Percentiles rank a stretch among this genome's conserved stretches.
Evolutionary conservation across 2,329 filamentous ascomycete species (phyloP).

Genomic region (Pseudocercospora eumusae): DNA sequence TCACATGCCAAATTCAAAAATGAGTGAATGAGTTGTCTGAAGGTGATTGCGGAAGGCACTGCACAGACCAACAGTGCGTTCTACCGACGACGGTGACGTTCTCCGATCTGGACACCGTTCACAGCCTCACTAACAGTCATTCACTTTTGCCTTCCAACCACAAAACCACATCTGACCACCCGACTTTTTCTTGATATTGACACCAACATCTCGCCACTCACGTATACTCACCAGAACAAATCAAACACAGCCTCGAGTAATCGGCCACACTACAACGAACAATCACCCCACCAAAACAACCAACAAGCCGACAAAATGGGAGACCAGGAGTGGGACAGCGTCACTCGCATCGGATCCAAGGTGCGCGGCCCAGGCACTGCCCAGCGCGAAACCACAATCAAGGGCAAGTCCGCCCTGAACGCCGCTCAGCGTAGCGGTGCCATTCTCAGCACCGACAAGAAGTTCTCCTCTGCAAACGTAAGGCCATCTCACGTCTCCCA

Average conservation of each 20-base stretch:
- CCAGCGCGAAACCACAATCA: slow-evolving; percentile 82
- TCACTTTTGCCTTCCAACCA: slow-evolving; percentile 4
- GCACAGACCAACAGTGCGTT: neutral
- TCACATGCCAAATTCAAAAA: neutral
- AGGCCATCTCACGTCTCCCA: slow-evolving; percentile 41
- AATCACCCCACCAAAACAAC: slow-evolving; percentile 11
- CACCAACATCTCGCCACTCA: neutral
- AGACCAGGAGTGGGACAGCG: slow-evolving; percentile 73
- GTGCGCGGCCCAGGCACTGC: slow-evolving; percentile 65
- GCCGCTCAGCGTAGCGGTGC: slow-evolving; percentile 80
- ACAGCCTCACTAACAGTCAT: neutral
- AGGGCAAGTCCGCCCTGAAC: slow-evolving; percentile 81
- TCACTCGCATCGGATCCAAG: slow-evolving; percentile 93
- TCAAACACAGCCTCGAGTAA: neutral
- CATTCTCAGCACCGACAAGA: slow-evolving; percentile 88
- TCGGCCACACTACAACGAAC: neutral
- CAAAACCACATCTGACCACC: neutral
- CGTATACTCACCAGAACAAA: neutral
- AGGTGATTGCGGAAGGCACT: neutral
- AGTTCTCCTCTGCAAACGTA: slow-evolving; percentile 79
- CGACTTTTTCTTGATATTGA: neutral
- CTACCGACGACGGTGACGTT: neutral
- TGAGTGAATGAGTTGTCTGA: neutral
- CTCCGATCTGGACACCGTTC: neutral
- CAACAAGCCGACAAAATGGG: slow-evolving; percentile 40